Evolutionary conservation across 2,329 filamentous ascomycete genomes (phyloP).

Genomic region (Meredithiella fracta): DNA sequence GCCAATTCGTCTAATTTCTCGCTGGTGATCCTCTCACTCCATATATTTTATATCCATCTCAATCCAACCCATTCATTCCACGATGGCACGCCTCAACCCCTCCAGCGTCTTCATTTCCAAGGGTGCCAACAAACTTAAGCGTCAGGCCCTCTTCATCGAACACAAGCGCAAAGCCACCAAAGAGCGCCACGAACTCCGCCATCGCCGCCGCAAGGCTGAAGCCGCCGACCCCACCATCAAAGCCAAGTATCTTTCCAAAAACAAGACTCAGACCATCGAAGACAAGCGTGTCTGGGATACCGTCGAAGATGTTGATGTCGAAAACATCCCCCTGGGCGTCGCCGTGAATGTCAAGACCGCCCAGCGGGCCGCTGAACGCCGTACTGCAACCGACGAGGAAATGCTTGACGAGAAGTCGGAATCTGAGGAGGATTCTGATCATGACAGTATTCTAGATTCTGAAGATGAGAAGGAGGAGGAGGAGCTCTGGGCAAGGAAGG

Average conservation of each 20-base stretch:
- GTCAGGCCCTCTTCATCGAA: constrained; percentile 62
- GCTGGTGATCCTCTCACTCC: neutral
- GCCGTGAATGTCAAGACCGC: constrained; percentile 43
- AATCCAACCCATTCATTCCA: neutral
- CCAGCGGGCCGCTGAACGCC: constrained; percentile 37
- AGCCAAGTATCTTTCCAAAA: constrained; percentile 55
- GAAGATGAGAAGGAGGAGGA: constrained; percentile 33
- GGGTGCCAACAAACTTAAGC: constrained; percentile 59
- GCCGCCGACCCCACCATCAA: constrained; percentile 63
- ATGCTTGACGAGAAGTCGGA: constrained; percentile 27
- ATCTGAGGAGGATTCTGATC: constrained; percentile 31
- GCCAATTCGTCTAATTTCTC: no score
- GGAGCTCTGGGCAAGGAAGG: constrained; percentile 29
- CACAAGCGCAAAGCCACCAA: constrained; percentile 63
- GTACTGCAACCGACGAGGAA: constrained; percentile 33
- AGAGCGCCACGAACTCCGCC: constrained; percentile 58
- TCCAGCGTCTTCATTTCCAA: constrained; percentile 23
- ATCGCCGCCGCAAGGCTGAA: constrained; percentile 70
- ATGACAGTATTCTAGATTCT: constrained; percentile 70
- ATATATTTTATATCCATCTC: neutral
- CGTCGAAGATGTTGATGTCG: constrained; percentile 31
- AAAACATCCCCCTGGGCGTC: constrained; percentile 35
- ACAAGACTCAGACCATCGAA: constrained; percentile 68
- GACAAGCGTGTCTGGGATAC: constrained; percentile 85
- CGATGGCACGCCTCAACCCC: constrained; percentile 13